Evolutionary conservation across 371 early-diverging fungal species (phyloP).

Genomic region (Fennellomyces sp.): DNA sequence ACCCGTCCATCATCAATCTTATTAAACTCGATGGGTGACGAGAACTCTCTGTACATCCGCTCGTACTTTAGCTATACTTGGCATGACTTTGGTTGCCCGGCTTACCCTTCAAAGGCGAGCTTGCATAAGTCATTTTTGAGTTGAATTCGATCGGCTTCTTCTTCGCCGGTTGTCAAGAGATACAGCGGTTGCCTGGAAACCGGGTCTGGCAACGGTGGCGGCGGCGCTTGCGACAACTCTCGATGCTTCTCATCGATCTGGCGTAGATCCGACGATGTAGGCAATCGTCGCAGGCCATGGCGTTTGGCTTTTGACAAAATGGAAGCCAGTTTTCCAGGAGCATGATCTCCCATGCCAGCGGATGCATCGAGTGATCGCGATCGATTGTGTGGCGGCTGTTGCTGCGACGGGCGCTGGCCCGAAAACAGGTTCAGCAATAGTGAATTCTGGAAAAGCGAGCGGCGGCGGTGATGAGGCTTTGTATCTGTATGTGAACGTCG

Average conservation of each 20-base stretch:
- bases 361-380: background rate
- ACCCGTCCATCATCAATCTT: conserved; percentile 24
- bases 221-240: background rate
- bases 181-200: background rate
- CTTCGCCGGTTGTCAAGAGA: conserved; percentile 14
- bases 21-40: conserved; percentile 23
- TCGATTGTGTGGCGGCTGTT: background rate
- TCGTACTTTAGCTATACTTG: too few relatives aligned
- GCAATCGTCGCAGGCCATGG: conserved; percentile 12
- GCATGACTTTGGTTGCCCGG: too few relatives aligned
- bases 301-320: conserved; percentile 17
- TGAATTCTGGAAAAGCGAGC: conserved; percentile 13
- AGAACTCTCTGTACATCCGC: conserved; percentile 20
- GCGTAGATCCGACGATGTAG: conserved; percentile 14
- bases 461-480: background rate
- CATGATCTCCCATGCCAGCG: background rate
- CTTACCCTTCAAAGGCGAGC: conserved; percentile 38
- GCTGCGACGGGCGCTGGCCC: background rate
- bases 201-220: conserved; percentile 3
- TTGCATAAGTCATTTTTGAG: conserved; percentile 35
- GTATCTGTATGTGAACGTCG: too few relatives aligned
- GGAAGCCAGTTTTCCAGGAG: conserved; percentile 2
- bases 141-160: conserved; percentile 32
- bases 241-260: too few relatives aligned
- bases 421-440: conserved; percentile 1